Evolutionary conservation across 306 rosid genomes (phyloP).

Genomic region (Quillaja saponaria): DNA sequence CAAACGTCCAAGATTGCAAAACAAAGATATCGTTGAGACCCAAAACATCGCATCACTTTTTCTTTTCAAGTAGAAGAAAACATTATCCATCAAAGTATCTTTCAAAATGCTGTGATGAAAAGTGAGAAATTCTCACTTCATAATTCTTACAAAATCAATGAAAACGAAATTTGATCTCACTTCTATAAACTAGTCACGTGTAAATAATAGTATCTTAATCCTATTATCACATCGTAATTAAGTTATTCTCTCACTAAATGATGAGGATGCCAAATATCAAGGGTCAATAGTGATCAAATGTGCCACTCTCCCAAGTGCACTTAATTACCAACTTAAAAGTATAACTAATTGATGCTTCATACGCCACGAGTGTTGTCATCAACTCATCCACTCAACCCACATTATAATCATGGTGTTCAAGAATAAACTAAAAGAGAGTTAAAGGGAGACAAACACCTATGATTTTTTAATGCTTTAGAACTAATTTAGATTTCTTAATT

Average conservation of each 20-base stretch:
- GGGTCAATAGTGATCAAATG: constrained; percentile 28
- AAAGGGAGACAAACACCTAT: constrained; percentile 27
- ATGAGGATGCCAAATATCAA: constrained; percentile 19
- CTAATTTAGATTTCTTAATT: too few species aligned
- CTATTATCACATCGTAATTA: too few species aligned
- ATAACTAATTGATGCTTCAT: constrained; percentile 39
- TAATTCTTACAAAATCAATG: too few species aligned
- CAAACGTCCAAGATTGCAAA: constrained; percentile 11
- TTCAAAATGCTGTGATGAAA: too few species aligned
- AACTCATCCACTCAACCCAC: constrained; percentile 31
- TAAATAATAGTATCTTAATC: too few species aligned
- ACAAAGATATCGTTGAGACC: constrained; percentile 12
- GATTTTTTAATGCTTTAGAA: constrained; percentile 30
- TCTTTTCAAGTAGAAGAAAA: too few species aligned
- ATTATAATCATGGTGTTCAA: constrained; percentile 38
- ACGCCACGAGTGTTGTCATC: constrained; percentile 49
- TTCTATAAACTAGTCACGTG: too few species aligned
- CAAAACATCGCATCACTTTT: too few species aligned
- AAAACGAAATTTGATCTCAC: too few species aligned
- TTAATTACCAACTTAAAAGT: constrained; percentile 7
- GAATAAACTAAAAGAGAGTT: constrained; percentile 35
- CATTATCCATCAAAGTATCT: too few species aligned
- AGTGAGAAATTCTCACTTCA: too few species aligned
- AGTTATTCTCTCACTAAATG: too few species aligned
- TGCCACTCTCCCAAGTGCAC: constrained; percentile 36